Evolutionary conservation across 495 filamentous ascomycete species (phyloP).

Genomic region (Aspergillus diversus): DNA sequence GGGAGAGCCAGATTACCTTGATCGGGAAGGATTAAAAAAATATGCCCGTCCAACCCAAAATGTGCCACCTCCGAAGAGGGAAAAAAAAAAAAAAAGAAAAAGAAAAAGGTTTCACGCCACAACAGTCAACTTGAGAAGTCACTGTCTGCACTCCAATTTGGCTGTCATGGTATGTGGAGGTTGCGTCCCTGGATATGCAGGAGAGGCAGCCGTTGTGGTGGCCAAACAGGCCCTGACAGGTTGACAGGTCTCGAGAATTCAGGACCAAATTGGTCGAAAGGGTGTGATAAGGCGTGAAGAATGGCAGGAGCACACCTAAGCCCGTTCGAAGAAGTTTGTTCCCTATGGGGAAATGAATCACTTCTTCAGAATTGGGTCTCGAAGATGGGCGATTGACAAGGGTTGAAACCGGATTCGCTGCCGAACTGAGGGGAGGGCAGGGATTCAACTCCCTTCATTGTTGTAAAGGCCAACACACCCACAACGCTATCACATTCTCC

Average conservation of each 20-base stretch:
- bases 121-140: not conserved
- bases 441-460: not conserved
- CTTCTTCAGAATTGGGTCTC: not conserved
- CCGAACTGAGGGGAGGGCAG: slow-evolving; percentile 1
- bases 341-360: not conserved
- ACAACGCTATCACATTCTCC: not conserved
- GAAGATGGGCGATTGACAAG: slow-evolving; percentile 2
- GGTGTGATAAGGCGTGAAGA: slow-evolving; percentile 1
- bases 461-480: not conserved
- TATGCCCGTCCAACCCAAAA: too few relatives aligned
- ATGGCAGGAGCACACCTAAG: not conserved
- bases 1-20: not conserved
- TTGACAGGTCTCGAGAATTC: slow-evolving; percentile 10
- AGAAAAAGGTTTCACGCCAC: not conserved
- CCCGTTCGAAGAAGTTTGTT: not conserved
- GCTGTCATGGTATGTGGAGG: not conserved
- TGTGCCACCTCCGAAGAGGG: too few relatives aligned
- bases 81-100: too few relatives aligned
- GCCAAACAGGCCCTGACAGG: slow-evolving; percentile 6
- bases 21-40: slow-evolving; percentile 1
- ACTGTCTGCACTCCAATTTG: not conserved
- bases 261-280: not conserved
- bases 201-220: slow-evolving; percentile 4
- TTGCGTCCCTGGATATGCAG: slow-evolving; percentile 10
- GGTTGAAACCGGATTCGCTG: slow-evolving; percentile 1